These are phyloP conservation scores for Debaryomyces castellii DNA, from an alignment of 805 yeast genomes.

Conservation along the genomic window DNA sequence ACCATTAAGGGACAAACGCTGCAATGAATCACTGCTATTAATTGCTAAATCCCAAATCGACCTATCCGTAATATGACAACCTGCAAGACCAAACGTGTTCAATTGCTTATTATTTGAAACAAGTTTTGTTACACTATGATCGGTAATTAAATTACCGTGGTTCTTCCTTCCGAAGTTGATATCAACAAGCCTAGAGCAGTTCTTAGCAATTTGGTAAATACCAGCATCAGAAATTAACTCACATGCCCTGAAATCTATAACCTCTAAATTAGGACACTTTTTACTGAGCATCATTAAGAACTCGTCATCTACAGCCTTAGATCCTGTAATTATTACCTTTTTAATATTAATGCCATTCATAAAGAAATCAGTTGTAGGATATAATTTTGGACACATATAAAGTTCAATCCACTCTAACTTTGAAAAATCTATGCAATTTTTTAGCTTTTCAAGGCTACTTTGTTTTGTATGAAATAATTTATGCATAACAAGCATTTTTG, in stretches of 20 bases:
- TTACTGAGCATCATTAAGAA: constrained; percentile 52
- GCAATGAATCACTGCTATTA: constrained; percentile 46
- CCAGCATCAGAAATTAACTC: constrained; percentile 76
- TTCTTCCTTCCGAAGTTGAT: constrained; percentile 80
- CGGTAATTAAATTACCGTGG: constrained; percentile 67
- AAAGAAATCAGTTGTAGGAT: constrained; percentile 47
- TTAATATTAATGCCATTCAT: constrained; percentile 24
- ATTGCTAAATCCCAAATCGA: constrained; percentile 78
- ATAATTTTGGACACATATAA: constrained; percentile 74
- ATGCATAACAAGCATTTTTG: constrained; percentile 60
- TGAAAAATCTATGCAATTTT: constrained; percentile 41
- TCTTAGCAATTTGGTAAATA: constrained; percentile 59
- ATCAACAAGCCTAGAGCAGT: constrained; percentile 56
- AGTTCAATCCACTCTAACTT: constrained; percentile 70
- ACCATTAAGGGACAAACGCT: constrained; percentile 72
- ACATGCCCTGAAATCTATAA: constrained; percentile 82
- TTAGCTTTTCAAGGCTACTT: constrained; percentile 49
- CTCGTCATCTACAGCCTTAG: constrained; percentile 58
- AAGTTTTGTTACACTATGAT: constrained; percentile 60
- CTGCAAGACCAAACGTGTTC: constrained; percentile 83
- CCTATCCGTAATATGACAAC: constrained; percentile 76
- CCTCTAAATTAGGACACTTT: constrained; percentile 56
- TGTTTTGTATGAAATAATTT: constrained; percentile 59
- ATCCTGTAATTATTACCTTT: constrained; percentile 69
- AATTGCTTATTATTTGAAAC: constrained; percentile 52